Evolutionary conservation across 768 basidiomycete species (phyloP).

Genomic region (Russula ochroleuca): DNA sequence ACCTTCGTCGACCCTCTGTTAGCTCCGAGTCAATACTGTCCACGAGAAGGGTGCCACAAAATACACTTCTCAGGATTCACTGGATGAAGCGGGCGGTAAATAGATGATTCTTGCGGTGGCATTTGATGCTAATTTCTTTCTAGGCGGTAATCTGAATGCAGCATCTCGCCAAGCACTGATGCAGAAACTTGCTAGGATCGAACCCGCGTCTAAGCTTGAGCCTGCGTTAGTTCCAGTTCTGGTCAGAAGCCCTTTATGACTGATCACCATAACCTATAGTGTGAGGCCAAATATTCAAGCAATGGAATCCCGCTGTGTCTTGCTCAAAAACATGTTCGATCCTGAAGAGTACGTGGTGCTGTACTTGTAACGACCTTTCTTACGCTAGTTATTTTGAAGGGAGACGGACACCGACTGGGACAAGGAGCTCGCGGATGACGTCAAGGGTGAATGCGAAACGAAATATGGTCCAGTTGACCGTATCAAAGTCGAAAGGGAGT

Average conservation of each 20-base stretch:
- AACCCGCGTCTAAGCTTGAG: constrained; percentile 53
- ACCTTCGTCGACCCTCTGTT: constrained; percentile 24
- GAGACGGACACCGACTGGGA: constrained; percentile 98
- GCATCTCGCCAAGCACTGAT: constrained; percentile 98
- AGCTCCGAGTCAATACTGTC: constrained; percentile 89
- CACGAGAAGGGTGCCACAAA: constrained; percentile 82
- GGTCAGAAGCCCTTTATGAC: constrained; percentile 17
- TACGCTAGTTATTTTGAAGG: constrained; percentile 39
- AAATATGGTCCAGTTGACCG: constrained; percentile 86
- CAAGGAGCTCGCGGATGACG: constrained; percentile 91
- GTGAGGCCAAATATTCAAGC: constrained; percentile 73
- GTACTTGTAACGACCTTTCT: neutral
- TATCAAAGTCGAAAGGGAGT: constrained; percentile 92
- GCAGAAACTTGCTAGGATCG: constrained; percentile 99
- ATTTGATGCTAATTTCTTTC: constrained; percentile 11
- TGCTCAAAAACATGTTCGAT: constrained; percentile 94
- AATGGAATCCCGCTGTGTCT: constrained; percentile 84
- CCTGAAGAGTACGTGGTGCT: constrained; percentile 78
- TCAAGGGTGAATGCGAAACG: constrained; percentile 86
- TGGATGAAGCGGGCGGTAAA: constrained; percentile 88
- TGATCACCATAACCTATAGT: constrained; percentile 37
- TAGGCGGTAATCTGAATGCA: constrained; percentile 96
- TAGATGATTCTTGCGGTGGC: neutral
- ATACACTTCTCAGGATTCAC: constrained; percentile 70
- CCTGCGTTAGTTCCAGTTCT: constrained; percentile 49